Evolutionary conservation across 192 early-diverging fungal genomes (phyloP), one percentile per base, ranked within the genome.

Genomic region (Entomortierella chlamydospora): DNA sequence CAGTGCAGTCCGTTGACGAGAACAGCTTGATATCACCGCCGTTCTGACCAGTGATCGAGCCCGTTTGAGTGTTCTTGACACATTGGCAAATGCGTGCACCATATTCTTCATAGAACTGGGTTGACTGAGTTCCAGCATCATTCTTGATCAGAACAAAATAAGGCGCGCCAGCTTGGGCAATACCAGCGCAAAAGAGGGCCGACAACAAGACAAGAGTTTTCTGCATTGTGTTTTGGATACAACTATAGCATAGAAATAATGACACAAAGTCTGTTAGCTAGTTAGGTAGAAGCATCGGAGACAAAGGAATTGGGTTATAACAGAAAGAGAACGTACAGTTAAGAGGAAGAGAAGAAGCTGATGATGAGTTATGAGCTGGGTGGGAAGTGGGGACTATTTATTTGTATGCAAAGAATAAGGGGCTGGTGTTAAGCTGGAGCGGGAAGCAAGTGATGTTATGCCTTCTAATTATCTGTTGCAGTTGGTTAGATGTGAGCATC

Each of bases 11-110:
- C 49, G 13, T 60, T 30, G 53, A 43, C 2, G 23, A 29, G 57
- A 69, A 69, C 41, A 69, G 34, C 26, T 17, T 69, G 49, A 69
- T 60, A 49, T 17, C 11, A 28, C 67, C 67, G 25, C 57, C 67
- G 22, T 54, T 53, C 15, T 12, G 1, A n/a, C 57, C 67, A 10
- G 17, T 1, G 34, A 69, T 69, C 1, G 31, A 26, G 15, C 18
- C 42, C 31, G 57, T 69, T 39, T 69, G 67, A 26, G 57, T 59
- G n/a, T 60, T 69, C 28, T 25, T 25, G n/a, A 69, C 28, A 52
- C 67, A 69, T 9, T 18, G 13, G 30, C 57, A 69, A 13, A 0
- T 3, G 47, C 67, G 22, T 10, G 11, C n/a, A 20, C 2, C 18
- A 2, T 12, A 10, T 2, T 15, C 25, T 4, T 0, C 20, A n/a